Evolutionary conservation across 352 stramenopile species (phyloP).

Genomic region (Peronospora farinosa): DNA sequence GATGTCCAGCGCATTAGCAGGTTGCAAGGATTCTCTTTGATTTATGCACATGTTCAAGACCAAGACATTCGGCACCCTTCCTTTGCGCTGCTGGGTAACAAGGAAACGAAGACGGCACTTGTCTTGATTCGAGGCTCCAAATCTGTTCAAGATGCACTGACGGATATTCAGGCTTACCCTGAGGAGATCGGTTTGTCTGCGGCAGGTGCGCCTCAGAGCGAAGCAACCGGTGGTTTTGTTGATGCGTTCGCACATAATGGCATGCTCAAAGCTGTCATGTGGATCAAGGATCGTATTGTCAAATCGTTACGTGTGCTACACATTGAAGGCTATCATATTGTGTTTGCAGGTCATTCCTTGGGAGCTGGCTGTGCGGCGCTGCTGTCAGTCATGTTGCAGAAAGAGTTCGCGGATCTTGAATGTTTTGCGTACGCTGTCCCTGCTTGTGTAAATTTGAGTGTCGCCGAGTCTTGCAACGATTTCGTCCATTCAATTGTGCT

Average conservation of each 20-base stretch:
- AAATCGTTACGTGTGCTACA: conserved; percentile 66
- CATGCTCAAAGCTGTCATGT: conserved; percentile 83
- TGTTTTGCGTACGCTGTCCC: conserved; percentile 85
- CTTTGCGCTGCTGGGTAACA: conserved; percentile 71
- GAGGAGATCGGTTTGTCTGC: conserved; percentile 60
- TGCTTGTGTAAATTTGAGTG: conserved; percentile 73
- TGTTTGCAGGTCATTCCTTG: conserved; percentile 76
- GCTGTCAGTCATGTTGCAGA: conserved; percentile 79
- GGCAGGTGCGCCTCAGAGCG: conserved; percentile 30
- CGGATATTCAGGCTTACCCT: conserved; percentile 77
- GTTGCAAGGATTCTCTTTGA: conserved; percentile 68
- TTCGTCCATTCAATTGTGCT: conserved; percentile 84
- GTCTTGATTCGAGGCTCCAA: conserved; percentile 81
- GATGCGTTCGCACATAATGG: conserved; percentile 84
- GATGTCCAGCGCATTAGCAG: conserved; percentile 81
- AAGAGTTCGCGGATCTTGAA: conserved; percentile 73
- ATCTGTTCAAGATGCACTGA: conserved; percentile 80
- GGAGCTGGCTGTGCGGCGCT: conserved; percentile 70
- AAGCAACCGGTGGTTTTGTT: conserved; percentile 64
- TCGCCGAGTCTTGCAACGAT: conserved; percentile 65
- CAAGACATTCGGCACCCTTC: conserved; percentile 78
- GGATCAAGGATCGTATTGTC: conserved; percentile 82
- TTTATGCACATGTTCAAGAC: conserved; percentile 79
- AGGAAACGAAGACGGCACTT: conserved; percentile 72
- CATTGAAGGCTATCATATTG: conserved; percentile 73